These are phyloP conservation scores for Solanum gracilifrons DNA, from an alignment of 257 asterid genomes.

Conservation along the genomic window DNA sequence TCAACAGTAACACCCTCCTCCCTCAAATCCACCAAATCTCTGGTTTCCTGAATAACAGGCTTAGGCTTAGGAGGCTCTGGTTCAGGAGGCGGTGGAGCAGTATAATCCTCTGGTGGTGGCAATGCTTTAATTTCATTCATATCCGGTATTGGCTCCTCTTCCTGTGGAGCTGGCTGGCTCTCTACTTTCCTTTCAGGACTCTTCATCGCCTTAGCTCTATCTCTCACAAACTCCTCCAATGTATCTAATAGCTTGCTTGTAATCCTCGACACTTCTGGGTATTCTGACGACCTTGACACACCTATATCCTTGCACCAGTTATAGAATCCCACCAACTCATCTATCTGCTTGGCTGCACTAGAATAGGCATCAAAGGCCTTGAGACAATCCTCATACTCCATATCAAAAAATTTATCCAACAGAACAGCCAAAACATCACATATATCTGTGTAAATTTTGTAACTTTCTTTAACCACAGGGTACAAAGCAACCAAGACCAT, in stretches of 20 bases:
- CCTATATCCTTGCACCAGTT: constrained; percentile 66
- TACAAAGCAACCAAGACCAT: constrained; percentile 51
- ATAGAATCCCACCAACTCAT: constrained; percentile 40
- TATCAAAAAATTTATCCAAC: constrained; percentile 53
- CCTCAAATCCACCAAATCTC: constrained; percentile 68
- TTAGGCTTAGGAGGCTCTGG: constrained; percentile 49
- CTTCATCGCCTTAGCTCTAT: constrained; percentile 41
- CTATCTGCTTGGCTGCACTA: constrained; percentile 47
- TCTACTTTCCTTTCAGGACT: constrained; percentile 48
- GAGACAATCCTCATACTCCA: constrained; percentile 57
- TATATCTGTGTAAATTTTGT: constrained; percentile 43
- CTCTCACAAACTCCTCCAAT: constrained; percentile 67
- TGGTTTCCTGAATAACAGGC: constrained; percentile 27
- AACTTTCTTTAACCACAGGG: constrained; percentile 40
- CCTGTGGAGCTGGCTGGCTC: constrained; percentile 18
- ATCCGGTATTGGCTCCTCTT: constrained; percentile 36
- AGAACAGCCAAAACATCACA: constrained; percentile 58
- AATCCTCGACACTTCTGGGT: constrained; percentile 51
- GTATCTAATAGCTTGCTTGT: constrained; percentile 54
- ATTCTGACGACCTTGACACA: constrained; percentile 42
- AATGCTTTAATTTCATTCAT: constrained; percentile 50
- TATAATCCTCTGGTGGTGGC: constrained; percentile 37
- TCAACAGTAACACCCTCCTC: constrained; percentile 69
- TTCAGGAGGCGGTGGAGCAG: constrained; percentile 50
- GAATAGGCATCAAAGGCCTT: constrained; percentile 49